Percentiles rank a stretch among this genome's conserved stretches.
These are phyloP conservation scores for Torulaspora microellipsoides DNA, from an alignment of 805 yeast genomes.

Conservation along the genomic window DNA sequence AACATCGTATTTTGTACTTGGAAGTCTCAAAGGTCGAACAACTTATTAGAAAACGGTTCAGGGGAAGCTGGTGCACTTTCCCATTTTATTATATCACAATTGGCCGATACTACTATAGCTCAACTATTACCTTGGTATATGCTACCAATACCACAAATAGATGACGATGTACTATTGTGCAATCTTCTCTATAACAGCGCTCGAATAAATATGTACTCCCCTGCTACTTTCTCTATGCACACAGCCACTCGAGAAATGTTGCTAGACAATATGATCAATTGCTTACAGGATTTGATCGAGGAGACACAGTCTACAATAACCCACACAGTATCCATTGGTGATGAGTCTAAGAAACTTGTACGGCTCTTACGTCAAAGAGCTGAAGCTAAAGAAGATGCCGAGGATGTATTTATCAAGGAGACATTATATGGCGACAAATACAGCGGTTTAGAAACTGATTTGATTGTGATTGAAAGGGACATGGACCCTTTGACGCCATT, in stretches of 20 bases:
- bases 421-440: slow-evolving; percentile 33
- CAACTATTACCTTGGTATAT: slow-evolving; percentile 20
- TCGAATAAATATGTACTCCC: slow-evolving; percentile 26
- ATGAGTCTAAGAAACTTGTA: slow-evolving; percentile 19
- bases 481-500: slow-evolving; percentile 69
- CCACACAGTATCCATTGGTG: slow-evolving; percentile 27
- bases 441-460: slow-evolving; percentile 53
- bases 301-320: slow-evolving; percentile 25
- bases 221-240: slow-evolving; percentile 20
- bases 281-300: slow-evolving; percentile 19
- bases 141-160: slow-evolving; percentile 27
- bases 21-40: slow-evolving; percentile 15
- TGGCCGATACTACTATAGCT: slow-evolving; percentile 8
- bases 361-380: slow-evolving; percentile 19
- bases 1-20: slow-evolving; percentile 20
- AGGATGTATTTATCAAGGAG: slow-evolving; percentile 23
- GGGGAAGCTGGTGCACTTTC: slow-evolving; percentile 11
- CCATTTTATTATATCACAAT: slow-evolving; percentile 25
- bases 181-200: slow-evolving; percentile 23
- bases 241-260: slow-evolving; percentile 26
- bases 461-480: slow-evolving; percentile 74
- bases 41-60: slow-evolving; percentile 1
- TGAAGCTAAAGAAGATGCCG: slow-evolving; percentile 10
- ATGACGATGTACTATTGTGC: slow-evolving; percentile 25
- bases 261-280: slow-evolving; percentile 27